Percentiles rank a stretch among this genome's conserved stretches.
These are phyloP conservation scores for Pogostemon cablin DNA, from an alignment of 257 asterid genomes.

Conservation along the genomic window DNA sequence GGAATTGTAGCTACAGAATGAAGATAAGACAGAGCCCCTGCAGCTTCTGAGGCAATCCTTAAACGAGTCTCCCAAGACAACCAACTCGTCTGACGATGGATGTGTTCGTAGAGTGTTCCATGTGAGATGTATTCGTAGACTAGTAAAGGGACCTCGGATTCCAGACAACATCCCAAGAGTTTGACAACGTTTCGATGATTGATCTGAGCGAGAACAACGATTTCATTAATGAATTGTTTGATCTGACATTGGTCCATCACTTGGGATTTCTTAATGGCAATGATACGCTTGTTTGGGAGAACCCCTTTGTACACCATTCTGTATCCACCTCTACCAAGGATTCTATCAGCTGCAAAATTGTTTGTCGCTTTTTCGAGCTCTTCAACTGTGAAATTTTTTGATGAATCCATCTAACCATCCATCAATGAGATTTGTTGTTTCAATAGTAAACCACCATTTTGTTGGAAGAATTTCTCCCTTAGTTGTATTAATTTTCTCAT, in stretches of 20 bases:
- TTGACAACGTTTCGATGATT: too few relatives aligned
- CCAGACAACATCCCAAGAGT: conserved; percentile 74
- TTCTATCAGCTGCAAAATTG: conserved; percentile 52
- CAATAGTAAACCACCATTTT: too few relatives aligned
- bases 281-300: conserved; percentile 47
- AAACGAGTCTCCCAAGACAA: too few relatives aligned
- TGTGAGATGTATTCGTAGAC: conserved; percentile 70
- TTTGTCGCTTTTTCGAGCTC: conserved; percentile 65
- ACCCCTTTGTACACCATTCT: conserved; percentile 74
- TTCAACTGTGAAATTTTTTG: conserved; percentile 56
- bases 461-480: neutral
- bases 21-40: too few relatives aligned
- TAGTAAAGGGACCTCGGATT: conserved; percentile 67
- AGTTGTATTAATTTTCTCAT: too few relatives aligned
- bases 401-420: conserved; percentile 42
- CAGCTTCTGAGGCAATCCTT: too few relatives aligned
- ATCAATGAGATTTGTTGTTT: too few relatives aligned
- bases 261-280: conserved; percentile 68
- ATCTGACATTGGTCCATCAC: conserved; percentile 59
- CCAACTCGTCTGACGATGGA: too few relatives aligned
- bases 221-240: conserved; percentile 76
- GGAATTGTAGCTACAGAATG: too few relatives aligned
- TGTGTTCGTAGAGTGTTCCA: conserved; percentile 32
- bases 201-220: conserved; percentile 55
- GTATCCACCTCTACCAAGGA: conserved; percentile 75